Evolutionary conservation across 1,284 basidiomycete species (phyloP), one percentile per base, ranked within the genome.

Genomic region (Omphalotus olearius): DNA sequence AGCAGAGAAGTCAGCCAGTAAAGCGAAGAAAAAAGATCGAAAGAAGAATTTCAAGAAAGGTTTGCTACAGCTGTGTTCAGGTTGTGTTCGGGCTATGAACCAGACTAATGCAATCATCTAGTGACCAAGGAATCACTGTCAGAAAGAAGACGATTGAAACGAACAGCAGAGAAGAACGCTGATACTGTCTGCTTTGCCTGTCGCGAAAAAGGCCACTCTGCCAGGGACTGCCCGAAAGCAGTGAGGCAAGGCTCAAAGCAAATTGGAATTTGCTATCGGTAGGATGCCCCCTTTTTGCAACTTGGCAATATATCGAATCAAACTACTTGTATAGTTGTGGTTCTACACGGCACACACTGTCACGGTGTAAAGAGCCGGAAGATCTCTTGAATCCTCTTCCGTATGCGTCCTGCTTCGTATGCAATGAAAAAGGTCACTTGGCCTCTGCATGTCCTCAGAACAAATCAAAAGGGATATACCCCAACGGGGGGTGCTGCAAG

Each of bases 391-490:
- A 89, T 57, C 87, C 88, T 1, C 76, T 94, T 2, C 94, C 94
- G 0, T 93, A 83, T 62, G 94, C 94, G 0, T 91, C 87, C 1
- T 98, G 94, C 69, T 98, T 93, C 64, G 88, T 98, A 30, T 98
- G 94, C 64, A 82, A 81, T 2, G 76, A 75, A 4, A 82, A 79
- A 59, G 93, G 93, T 0, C 93, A 96, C 63, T 75, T 96, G 1
- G 88, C 90, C 0, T 84, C 85, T 0, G 71, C 79, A 16, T 98
- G 94, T 67, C 88, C 91, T 0, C 70, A 88, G 61, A 97, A 97
- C 62, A 77, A 79, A 53, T 78, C 77, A 1, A 86, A 82, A 55
- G 93, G 94, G 1, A 78, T 97, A 25, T 98, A 97, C 62, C 91
- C 93, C 0, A 89, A 95, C 57, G 94, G 94, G 18, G 94, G 94